phyloP scores from a whole-genome alignment of 2,329 filamentous ascomycete genomes.

The Graphiopsis chlorocephala region DNA sequence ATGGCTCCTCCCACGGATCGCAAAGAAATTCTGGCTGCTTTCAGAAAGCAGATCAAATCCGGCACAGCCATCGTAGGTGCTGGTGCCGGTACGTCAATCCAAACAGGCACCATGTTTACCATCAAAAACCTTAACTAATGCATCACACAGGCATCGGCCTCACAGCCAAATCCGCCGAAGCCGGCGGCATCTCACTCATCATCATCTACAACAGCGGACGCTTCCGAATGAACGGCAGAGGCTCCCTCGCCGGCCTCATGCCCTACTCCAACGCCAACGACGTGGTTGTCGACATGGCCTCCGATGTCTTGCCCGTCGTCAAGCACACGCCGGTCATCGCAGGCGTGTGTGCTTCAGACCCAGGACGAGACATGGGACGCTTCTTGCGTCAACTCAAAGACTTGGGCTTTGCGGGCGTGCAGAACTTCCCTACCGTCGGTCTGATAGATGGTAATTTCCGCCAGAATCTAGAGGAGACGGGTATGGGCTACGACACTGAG shows the following conservation, averaged over 20 bases:
- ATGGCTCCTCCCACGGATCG: slow-evolving; percentile 61
- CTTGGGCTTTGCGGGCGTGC: slow-evolving; percentile 66
- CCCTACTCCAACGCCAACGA: slow-evolving; percentile 70
- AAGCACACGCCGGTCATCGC: slow-evolving; percentile 64
- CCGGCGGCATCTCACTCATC: slow-evolving; percentile 66
- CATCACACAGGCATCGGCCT: slow-evolving; percentile 59
- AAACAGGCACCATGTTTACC: not conserved
- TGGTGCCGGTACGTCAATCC: slow-evolving; percentile 51
- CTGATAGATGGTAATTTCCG: slow-evolving; percentile 68
- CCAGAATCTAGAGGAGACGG: slow-evolving; percentile 67
- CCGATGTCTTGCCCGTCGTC: slow-evolving; percentile 65
- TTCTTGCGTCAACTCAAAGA: slow-evolving; percentile 61
- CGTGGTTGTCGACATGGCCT: slow-evolving; percentile 67
- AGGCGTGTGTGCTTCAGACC: slow-evolving; percentile 69
- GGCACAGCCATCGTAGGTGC: slow-evolving; percentile 65
- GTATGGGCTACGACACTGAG: slow-evolving; percentile 66
- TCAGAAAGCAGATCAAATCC: slow-evolving; percentile 54
- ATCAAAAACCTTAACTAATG: not conserved
- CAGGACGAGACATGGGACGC: slow-evolving; percentile 59
- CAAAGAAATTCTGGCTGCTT: slow-evolving; percentile 53
- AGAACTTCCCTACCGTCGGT: slow-evolving; percentile 73
- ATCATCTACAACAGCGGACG: slow-evolving; percentile 71
- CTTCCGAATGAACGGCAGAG: slow-evolving; percentile 70
- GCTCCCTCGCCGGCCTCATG: slow-evolving; percentile 67
- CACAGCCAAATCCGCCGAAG: slow-evolving; percentile 68